Conservation (phyloP, 2,329 filamentous ascomycete species). For the Dothideomycetes sp. region DNA sequence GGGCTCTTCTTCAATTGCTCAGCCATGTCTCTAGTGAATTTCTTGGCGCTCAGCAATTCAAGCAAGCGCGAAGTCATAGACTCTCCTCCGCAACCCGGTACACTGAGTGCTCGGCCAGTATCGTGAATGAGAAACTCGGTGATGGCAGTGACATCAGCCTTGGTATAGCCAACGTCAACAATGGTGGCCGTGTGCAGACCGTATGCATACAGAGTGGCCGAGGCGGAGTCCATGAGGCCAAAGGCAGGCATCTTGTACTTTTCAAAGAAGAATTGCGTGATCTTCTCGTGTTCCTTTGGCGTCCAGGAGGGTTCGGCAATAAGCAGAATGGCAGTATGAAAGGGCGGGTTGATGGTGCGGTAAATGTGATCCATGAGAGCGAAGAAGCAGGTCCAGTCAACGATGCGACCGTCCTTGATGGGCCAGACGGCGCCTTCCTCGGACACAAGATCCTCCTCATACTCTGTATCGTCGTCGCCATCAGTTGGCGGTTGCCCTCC, state of each 20-base stretch:
- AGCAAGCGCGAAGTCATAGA: constrained; percentile 68
- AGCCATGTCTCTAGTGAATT: constrained; percentile 51
- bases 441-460: constrained; percentile 80
- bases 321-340: constrained; percentile 88
- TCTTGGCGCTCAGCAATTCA: constrained; percentile 50
- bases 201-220: constrained; percentile 73
- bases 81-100: constrained; percentile 69
- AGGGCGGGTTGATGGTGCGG: constrained; percentile 76
- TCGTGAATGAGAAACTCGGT: constrained; percentile 70
- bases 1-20: constrained; percentile 54
- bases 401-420: constrained; percentile 68
- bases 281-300: constrained; percentile 70
- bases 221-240: constrained; percentile 76
- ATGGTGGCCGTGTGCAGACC: constrained; percentile 73
- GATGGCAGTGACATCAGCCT: constrained; percentile 86
- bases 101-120: constrained; percentile 48
- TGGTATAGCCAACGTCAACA: constrained; percentile 82
- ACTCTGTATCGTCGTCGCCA: constrained; percentile 52
- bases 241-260: constrained; percentile 92
- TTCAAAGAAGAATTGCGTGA: constrained; percentile 93
- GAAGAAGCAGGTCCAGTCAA: constrained; percentile 86
- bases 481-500: constrained; percentile 16
- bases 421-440: constrained; percentile 87
- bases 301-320: constrained; percentile 88
- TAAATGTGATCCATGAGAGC: constrained; percentile 89